Evolutionary conservation across 257 asterid species (phyloP).

Genomic region (Ehretia macrophylla): DNA sequence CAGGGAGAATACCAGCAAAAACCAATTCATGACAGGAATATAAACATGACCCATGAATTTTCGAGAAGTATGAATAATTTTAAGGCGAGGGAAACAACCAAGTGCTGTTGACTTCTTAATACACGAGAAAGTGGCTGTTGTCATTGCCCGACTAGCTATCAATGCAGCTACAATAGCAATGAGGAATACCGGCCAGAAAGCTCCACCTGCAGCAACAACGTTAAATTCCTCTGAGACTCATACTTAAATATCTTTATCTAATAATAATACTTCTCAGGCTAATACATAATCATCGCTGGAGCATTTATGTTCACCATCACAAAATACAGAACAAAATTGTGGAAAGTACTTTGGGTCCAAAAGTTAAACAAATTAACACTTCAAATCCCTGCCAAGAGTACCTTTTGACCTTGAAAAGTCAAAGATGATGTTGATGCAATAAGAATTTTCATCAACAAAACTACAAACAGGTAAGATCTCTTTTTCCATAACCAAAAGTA

Average conservation of each 20-base stretch:
- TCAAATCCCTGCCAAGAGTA: too few species aligned
- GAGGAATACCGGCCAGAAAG: conserved; percentile 91
- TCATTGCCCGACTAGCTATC: conserved; percentile 97
- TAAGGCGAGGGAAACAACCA: conserved; percentile 98
- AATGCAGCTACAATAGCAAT: conserved; percentile 93
- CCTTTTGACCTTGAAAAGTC: too few species aligned
- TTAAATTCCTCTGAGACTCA: conserved; percentile 11
- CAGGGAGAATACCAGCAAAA: conserved; percentile 70
- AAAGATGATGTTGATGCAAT: too few species aligned
- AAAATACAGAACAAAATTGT: too few species aligned
- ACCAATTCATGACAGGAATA: conserved; percentile 97
- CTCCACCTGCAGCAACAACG: conserved; percentile 65
- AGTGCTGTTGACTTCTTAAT: conserved; percentile 90
- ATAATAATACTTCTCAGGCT: background rate
- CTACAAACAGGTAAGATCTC: too few species aligned
- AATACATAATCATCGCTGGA: too few species aligned
- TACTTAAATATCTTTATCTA: conserved; percentile 11
- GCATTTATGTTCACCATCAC: too few species aligned
- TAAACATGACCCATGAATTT: conserved; percentile 97
- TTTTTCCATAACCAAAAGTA: too few species aligned
- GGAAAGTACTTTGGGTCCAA: too few species aligned
- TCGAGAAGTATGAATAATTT: conserved; percentile 89
- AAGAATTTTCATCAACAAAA: too few species aligned
- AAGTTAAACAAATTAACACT: too few species aligned
- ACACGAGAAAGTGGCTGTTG: conserved; percentile 95